Evolutionary conservation across 331 rosid species (phyloP), one percentile per base, ranked within the genome.

Genomic region (Stylosanthes scabra): DNA sequence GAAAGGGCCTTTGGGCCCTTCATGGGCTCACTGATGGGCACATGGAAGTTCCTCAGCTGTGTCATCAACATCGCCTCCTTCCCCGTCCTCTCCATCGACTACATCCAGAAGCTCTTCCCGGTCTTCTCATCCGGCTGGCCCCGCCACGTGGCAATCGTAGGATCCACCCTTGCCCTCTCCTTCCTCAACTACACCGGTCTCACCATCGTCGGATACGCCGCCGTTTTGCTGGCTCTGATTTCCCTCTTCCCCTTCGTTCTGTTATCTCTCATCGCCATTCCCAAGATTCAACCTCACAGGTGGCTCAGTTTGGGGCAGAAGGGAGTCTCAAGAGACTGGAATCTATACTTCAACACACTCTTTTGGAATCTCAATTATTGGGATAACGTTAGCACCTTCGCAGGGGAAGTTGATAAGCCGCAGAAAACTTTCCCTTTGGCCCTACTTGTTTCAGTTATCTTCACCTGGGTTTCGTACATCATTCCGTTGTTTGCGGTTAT

Each of bases 351-450:
- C n/a, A 80, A 80, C 9, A 80, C 80, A 0, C 76, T 80, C 1
- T 80, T 80, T 41, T 80, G 83, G 83, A 80, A 80, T 58, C 40
- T 80, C 31, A 80, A 74, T 44, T 80, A 74, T 11, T 80, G 80
- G 80, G 83, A 80, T 29, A 80, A 80, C 50, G 83, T 73, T 8
- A 80, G 83, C 57, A 80, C 83, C 7, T 37, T 80, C 4, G 83
- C 83, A 0, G 83, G 83, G 51, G 83, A 80, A 68, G 83, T 80
- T 34, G 80, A 80, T 9, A 4, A 6, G 8, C 83, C 83, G 0
- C 50, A 74, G 11, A 80, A 68, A 6, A 80, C 80, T 0, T 80
- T 80, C 11, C 83, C 83, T 14, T 0, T 74, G 63, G 83, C 83
- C 2, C 80, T 80, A 9, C 6, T 80, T 0, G 8, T 68, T 8